A percentile compares a stretch with the other conserved stretches of the same genome.
Evolutionary conservation across 805 yeast genomes (phyloP).

Genomic region (Teunomyces lycoperdinae): DNA sequence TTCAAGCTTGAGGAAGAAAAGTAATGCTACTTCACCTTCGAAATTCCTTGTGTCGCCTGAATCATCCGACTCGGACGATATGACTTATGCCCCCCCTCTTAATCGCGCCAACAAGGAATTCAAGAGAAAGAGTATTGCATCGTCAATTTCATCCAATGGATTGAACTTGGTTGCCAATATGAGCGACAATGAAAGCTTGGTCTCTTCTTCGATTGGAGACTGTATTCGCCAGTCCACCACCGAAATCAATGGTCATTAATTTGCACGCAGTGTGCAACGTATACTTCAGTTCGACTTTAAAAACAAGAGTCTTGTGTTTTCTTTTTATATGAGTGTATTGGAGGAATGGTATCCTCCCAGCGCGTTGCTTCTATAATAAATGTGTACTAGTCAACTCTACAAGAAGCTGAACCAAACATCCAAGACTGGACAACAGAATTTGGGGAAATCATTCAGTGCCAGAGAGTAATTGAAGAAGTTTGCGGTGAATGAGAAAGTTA

Average conservation of each 20-base stretch:
- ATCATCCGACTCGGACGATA: slow-evolving; percentile 15
- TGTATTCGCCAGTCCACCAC: slow-evolving; percentile 38
- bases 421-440: too few relatives aligned
- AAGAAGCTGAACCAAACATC: too few relatives aligned
- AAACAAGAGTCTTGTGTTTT: not conserved
- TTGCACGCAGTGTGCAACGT: not conserved
- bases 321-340: not conserved
- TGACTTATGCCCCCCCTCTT: slow-evolving; percentile 13
- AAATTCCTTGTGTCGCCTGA: slow-evolving; percentile 21
- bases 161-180: slow-evolving; percentile 3
- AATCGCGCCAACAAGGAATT: slow-evolving; percentile 4
- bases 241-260: slow-evolving; percentile 30
- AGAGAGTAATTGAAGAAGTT: too few relatives aligned
- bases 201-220: slow-evolving; percentile 38
- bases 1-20: not conserved
- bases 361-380: slow-evolving; percentile 1
- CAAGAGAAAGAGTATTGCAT: slow-evolving; percentile 2
- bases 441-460: too few relatives aligned
- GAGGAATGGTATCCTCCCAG: not conserved
- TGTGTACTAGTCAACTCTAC: not conserved
- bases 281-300: not conserved
- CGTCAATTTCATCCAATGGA: slow-evolving; percentile 1
- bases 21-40: not conserved
- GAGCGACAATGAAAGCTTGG: slow-evolving; percentile 35
- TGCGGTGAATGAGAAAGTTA: too few relatives aligned